These are phyloP conservation scores for Farysia itapuensis DNA, from an alignment of 1,284 basidiomycete genomes.

Conservation along the genomic window DNA sequence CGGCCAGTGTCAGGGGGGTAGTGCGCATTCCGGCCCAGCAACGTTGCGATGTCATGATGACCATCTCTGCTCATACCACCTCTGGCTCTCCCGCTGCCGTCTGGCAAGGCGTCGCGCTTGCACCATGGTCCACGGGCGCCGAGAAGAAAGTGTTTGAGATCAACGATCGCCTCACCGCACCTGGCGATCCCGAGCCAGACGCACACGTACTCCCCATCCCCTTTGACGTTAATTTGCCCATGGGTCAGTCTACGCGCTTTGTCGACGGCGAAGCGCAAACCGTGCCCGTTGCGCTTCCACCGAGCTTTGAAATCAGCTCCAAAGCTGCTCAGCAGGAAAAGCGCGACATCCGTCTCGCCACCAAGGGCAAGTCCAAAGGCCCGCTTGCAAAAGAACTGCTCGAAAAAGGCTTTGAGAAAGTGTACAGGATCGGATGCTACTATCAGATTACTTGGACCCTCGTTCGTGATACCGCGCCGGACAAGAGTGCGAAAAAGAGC, in stretches of 20 bases:
- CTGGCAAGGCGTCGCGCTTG: conserved; percentile 47
- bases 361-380: conserved; percentile 31
- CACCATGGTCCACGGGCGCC: conserved; percentile 30
- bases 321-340: conserved; percentile 39
- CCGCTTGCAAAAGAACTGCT: conserved; percentile 36
- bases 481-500: conserved; percentile 18
- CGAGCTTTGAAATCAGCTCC: conserved; percentile 51
- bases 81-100: conserved; percentile 47
- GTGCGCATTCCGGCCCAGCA: conserved; percentile 36
- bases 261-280: conserved; percentile 47
- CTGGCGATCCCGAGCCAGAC: conserved; percentile 36
- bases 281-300: conserved; percentile 47
- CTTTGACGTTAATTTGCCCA: conserved; percentile 44
- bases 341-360: conserved; percentile 31
- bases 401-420: conserved; percentile 44
- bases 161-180: conserved; percentile 32
- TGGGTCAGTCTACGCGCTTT: conserved; percentile 44
- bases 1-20: conserved; percentile 31
- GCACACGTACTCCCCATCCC: conserved; percentile 41
- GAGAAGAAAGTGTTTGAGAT: conserved; percentile 45
- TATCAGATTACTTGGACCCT: conserved; percentile 47
- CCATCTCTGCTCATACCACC: conserved; percentile 49
- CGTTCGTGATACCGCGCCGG: conserved; percentile 9
- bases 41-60: conserved; percentile 46
- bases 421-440: conserved; percentile 53